Percentiles rank a stretch among this genome's conserved stretches.
Evolutionary conservation across 23 red algal genomes (phyloP).

Genomic region (Pyropia haitanensis): DNA sequence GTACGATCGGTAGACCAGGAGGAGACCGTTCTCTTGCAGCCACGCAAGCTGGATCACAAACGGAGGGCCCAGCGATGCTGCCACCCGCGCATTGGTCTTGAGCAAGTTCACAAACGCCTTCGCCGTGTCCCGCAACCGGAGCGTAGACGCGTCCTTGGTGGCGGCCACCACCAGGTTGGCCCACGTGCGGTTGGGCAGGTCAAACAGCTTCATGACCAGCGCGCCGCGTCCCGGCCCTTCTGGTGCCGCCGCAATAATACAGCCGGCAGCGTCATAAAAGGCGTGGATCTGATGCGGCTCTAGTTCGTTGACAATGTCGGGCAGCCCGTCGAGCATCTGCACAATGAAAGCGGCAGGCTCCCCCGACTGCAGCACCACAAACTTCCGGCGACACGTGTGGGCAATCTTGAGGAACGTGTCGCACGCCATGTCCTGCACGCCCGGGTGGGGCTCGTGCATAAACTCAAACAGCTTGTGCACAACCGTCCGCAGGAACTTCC

Average conservation of each 20-base stretch:
- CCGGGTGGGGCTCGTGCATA: constrained; percentile 99
- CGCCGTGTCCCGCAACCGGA: constrained; percentile 65
- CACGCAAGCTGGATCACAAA: constrained; percentile 73
- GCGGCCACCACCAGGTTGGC: constrained; percentile 62
- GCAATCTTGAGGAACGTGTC: constrained; percentile 99
- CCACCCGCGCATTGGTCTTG: constrained; percentile 72
- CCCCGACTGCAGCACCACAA: constrained; percentile 64
- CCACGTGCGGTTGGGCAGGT: constrained; percentile 87
- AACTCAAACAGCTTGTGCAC: constrained; percentile 99
- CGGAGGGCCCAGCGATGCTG: constrained; percentile 59
- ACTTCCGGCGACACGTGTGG: constrained; percentile 83
- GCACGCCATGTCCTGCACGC: constrained; percentile 99
- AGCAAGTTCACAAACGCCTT: constrained; percentile 89
- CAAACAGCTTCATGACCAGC: constrained; percentile 78
- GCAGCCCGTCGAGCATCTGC: constrained; percentile 78
- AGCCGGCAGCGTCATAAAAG: constrained; percentile 82
- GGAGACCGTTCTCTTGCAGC: constrained; percentile 60
- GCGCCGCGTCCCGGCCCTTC: constrained; percentile 9
- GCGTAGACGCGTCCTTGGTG: constrained; percentile 30
- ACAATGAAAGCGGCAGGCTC: constrained; percentile 74
- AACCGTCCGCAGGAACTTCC: constrained; percentile 97
- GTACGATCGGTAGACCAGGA: constrained; percentile 76
- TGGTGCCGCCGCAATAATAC: constrained; percentile 64
- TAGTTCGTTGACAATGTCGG: constrained; percentile 79
- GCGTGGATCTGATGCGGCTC: constrained; percentile 96